A percentile compares a stretch with the other conserved stretches of the same genome.
Evolutionary conservation across 2,329 filamentous ascomycete genomes (phyloP).

Genomic region (Claviceps spartinae): DNA sequence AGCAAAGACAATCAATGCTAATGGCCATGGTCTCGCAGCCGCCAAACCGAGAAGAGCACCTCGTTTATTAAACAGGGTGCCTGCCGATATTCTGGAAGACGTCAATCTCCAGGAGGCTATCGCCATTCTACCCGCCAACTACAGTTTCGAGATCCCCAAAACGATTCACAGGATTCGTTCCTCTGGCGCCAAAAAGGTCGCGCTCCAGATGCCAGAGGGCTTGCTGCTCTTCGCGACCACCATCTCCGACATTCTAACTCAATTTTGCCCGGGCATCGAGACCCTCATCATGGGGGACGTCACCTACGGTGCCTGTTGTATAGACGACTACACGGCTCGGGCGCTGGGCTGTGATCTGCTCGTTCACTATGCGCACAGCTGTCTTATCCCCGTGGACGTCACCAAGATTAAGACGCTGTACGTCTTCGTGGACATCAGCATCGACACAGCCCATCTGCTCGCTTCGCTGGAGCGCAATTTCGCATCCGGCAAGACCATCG

Average conservation of each 20-base stretch:
- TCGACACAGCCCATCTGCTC: conserved; percentile 78
- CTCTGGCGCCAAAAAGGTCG: conserved; percentile 65
- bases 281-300: conserved; percentile 99
- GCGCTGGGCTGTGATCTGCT: conserved; percentile 88
- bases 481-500: conserved; percentile 68
- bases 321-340: conserved; percentile 93
- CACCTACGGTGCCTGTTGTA: conserved; percentile 95
- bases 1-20: neutral
- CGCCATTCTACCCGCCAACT: conserved; percentile 79
- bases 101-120: conserved; percentile 78
- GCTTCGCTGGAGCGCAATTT: conserved; percentile 85
- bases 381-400: conserved; percentile 88
- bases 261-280: conserved; percentile 83
- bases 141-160: conserved; percentile 97
- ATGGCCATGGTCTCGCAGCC: conserved; percentile 30
- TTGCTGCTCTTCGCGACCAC: conserved; percentile 92
- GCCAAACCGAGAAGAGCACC: conserved; percentile 58
- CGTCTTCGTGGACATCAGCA: conserved; percentile 95
- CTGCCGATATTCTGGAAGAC: conserved; percentile 74
- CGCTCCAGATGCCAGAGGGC: conserved; percentile 94
- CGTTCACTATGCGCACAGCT: conserved; percentile 95
- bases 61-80: conserved; percentile 81
- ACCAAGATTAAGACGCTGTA: conserved; percentile 96
- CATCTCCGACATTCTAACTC: conserved; percentile 87
- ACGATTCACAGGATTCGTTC: conserved; percentile 89